These are phyloP conservation scores for Sedum album DNA, from an alignment of 164 flowering plant genomes.

Conservation along the genomic window DNA sequence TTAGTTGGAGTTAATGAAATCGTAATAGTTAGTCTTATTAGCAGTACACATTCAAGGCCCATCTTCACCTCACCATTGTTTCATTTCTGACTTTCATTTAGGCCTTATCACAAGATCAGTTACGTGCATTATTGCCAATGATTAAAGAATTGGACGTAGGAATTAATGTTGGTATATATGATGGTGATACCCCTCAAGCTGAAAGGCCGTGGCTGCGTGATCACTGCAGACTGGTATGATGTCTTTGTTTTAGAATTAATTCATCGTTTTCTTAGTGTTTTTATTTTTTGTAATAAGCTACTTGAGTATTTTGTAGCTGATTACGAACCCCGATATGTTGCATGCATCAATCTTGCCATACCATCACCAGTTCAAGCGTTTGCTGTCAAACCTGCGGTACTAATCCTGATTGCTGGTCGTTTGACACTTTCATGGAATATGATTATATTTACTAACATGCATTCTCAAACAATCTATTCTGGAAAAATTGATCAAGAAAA, in stretches of 20 bases:
- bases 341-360: slow-evolving; percentile 84
- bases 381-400: slow-evolving; percentile 80
- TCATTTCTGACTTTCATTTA: slow-evolving; percentile 16
- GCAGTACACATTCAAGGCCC: not conserved
- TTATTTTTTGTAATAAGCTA: too few species aligned
- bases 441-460: not conserved
- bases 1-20: slow-evolving; percentile 15
- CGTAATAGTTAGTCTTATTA: not conserved
- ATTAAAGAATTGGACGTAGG: slow-evolving; percentile 31
- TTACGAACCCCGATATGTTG: slow-evolving; percentile 97
- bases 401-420: not conserved
- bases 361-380: slow-evolving; percentile 61
- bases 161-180: slow-evolving; percentile 71
- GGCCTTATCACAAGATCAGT: slow-evolving; percentile 97
- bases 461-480: not conserved
- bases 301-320: slow-evolving; percentile 44
- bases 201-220: slow-evolving; percentile 64
- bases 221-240: slow-evolving; percentile 78
- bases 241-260: not conserved
- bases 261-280: not conserved
- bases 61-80: not conserved
- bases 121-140: slow-evolving; percentile 51
- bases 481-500: not conserved
- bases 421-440: not conserved
- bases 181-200: slow-evolving; percentile 76